Conservation (phyloP, 2,329 filamentous ascomycete genomes). For the Beauveria brongniartii region DNA sequence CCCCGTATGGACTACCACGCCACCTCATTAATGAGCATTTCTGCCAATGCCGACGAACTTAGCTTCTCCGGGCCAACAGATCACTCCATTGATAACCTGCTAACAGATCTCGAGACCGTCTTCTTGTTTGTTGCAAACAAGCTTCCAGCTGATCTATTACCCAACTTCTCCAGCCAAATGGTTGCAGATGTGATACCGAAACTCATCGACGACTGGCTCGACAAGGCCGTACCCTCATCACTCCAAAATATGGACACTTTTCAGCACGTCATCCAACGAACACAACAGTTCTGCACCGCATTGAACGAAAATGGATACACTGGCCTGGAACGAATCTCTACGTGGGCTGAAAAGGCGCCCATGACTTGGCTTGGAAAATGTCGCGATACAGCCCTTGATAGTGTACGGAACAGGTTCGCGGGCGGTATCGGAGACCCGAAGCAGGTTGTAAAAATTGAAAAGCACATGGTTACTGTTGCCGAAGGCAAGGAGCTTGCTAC, state of each 20-base stretch:
- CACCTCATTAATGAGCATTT: constrained; percentile 30
- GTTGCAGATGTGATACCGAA: constrained; percentile 60
- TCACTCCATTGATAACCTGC: constrained; percentile 39
- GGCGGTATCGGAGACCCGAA: constrained; percentile 58
- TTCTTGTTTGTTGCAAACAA: constrained; percentile 44
- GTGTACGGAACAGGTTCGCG: constrained; percentile 61
- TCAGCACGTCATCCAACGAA: constrained; percentile 57
- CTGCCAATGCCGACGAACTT: constrained; percentile 34
- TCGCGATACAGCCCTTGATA: constrained; percentile 69
- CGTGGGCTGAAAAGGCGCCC: constrained; percentile 76
- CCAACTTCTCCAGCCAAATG: constrained; percentile 58
- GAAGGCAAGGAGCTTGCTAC: constrained; percentile 59
- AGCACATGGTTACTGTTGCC: constrained; percentile 61
- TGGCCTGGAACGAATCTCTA: constrained; percentile 53
- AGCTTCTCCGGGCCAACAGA: constrained; percentile 34
- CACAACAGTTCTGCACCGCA: constrained; percentile 54
- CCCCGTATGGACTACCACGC: constrained; percentile 45
- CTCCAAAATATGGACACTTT: constrained; percentile 65
- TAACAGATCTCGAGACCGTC: constrained; percentile 44
- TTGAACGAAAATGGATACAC: constrained; percentile 58
- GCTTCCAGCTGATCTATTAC: constrained; percentile 46
- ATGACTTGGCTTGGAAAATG: constrained; percentile 80
- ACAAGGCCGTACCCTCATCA: constrained; percentile 66
- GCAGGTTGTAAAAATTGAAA: constrained; percentile 77
- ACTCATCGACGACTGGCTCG: constrained; percentile 67